A percentile compares a stretch with the other conserved stretches of the same genome.
Evolutionary conservation across 306 rosid genomes (phyloP).

Genomic region (Prunus fruticosa): DNA sequence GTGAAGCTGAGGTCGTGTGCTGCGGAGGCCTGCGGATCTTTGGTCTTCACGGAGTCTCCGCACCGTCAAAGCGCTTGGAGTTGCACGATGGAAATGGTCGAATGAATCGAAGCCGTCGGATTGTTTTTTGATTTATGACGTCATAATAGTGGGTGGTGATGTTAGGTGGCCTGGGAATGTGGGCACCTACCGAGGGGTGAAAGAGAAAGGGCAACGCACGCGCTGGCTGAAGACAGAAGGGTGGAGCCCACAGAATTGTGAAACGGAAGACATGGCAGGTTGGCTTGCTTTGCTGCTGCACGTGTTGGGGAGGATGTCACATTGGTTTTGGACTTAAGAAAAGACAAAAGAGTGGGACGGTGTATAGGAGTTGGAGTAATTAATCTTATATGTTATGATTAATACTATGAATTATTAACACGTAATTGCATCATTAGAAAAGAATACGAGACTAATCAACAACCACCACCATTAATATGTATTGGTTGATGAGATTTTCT

Average conservation of each 20-base stretch:
- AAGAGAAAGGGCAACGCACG: constrained; percentile 28
- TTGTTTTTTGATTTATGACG: constrained; percentile 11
- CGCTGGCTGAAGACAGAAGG: background rate
- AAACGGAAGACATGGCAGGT: background rate
- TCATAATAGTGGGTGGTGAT: constrained; percentile 19
- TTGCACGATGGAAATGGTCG: background rate
- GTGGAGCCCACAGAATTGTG: constrained; percentile 7
- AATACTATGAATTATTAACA: background rate
- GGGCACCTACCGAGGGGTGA: constrained; percentile 29
- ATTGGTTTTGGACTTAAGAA: background rate
- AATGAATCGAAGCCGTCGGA: constrained; percentile 17
- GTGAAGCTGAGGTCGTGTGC: background rate
- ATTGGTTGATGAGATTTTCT: background rate
- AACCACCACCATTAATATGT: background rate
- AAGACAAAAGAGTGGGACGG: background rate
- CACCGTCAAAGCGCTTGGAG: background rate
- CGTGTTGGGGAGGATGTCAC: background rate
- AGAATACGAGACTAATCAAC: background rate
- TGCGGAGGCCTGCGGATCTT: background rate
- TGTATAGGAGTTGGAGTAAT: background rate
- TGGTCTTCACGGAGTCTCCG: constrained; percentile 15
- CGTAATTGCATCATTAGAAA: background rate
- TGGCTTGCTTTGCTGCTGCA: background rate
- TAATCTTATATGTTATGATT: background rate
- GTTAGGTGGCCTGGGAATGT: constrained; percentile 6